Base-by-base conservation (phyloP, 2,329 filamentous ascomycete genomes). In the Teratosphaeria nubilosa region DNA sequence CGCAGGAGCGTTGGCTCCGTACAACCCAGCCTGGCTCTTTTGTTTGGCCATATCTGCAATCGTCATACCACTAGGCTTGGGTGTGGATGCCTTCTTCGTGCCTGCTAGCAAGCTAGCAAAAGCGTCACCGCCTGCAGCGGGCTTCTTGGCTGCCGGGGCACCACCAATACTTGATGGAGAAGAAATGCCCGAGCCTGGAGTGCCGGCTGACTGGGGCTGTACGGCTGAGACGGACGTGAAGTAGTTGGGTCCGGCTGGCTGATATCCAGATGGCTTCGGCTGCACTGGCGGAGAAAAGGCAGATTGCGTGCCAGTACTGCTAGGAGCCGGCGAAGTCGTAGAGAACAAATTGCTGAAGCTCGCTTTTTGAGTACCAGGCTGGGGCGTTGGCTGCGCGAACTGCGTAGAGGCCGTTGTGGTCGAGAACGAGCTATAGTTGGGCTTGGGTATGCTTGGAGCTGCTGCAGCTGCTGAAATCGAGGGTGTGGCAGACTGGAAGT, bases 31-130 rank as follows among this genome's bases (percentile, higher is more conserved):
- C 66, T 86, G 91, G 59, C 91, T 94, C 81, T 97, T 96, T 75
- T 96, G 91, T 79, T 96, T 96, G n/a, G 91, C 92, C 74, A 99
- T 84, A 72, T 95, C 91, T 31, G 91, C 91, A 76, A 99, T 82
- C 57, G 91, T 91, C 55, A 90, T 86, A 0, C 87, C 87, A 59
- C 85, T 80, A 56, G 80, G 77, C 10, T 77, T 78, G 60, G 75
- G 79, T 1, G 81, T 75, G 7, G 51, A 34, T 13, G 30, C 24
- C 86, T 70, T 72, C 64, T 72, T 73, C 59, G 86, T 81, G 9
- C 76, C 74, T 32, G 75, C 86, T 84, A 95, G 95, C 34, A 99
- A 80, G 22, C 86, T 88, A 14, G 91, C 91, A 68, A 99, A 99
- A 0, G 88, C 92, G 73, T 99, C 94, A 20, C 87, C 87, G 1